A percentile compares a stretch with the other conserved stretches of the same genome.
Conservation (phyloP, 164 flowering plant genomes). For the Dillenia suffruticosa region DNA sequence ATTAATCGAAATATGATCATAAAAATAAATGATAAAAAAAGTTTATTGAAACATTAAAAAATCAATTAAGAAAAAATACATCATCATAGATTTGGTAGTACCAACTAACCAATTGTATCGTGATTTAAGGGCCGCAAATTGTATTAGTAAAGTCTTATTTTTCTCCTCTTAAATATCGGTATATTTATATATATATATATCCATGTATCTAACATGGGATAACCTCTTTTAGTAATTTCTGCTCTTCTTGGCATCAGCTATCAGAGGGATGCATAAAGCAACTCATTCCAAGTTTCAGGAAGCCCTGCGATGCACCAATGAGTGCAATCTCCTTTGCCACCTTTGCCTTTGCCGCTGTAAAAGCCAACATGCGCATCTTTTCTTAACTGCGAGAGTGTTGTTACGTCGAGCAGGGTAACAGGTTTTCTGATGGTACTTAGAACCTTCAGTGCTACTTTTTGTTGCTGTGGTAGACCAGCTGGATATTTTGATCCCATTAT, state of each 20-base stretch:
- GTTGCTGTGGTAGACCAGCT: slow-evolving; percentile 30
- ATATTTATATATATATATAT: too few species aligned
- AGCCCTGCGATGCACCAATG: slow-evolving; percentile 74
- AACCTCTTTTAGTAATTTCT: neutral
- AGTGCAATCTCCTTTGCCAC: slow-evolving; percentile 45
- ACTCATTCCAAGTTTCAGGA: slow-evolving; percentile 57
- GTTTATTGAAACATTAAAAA: too few species aligned
- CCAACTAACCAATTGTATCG: too few species aligned
- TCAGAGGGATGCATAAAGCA: slow-evolving; percentile 28
- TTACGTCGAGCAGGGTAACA: slow-evolving; percentile 42
- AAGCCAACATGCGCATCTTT: slow-evolving; percentile 57
- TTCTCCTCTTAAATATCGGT: too few species aligned
- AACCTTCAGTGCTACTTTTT: slow-evolving; percentile 29
- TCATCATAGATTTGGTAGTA: too few species aligned
- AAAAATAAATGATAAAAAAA: too few species aligned
- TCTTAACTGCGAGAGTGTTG: slow-evolving; percentile 48
- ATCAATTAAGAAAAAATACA: too few species aligned
- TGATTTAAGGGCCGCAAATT: too few species aligned
- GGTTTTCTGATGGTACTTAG: slow-evolving; percentile 27
- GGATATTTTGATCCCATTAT: slow-evolving; percentile 39
- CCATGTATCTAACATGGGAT: too few species aligned
- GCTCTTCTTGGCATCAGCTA: neutral
- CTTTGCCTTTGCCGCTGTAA: slow-evolving; percentile 18
- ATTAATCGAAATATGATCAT: too few species aligned
- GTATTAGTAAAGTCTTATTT: too few species aligned